phyloP scores from a whole-genome alignment of 306 rosid genomes.

The Cucurbita argyrosperma region DNA sequence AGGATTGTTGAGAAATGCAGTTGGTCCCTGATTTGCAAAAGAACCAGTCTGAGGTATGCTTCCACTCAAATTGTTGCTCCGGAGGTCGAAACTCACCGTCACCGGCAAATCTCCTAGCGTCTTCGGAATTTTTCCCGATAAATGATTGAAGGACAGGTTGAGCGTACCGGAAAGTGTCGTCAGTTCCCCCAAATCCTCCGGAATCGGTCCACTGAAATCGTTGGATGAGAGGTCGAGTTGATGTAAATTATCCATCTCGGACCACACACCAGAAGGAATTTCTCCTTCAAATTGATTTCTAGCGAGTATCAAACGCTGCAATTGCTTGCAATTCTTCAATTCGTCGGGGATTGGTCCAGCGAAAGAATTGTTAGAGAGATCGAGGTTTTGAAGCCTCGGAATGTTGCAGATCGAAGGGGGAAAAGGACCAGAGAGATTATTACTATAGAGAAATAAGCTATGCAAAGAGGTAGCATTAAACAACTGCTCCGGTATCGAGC shows the following conservation, averaged over 20 bases:
- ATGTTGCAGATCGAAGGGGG: slow-evolving; percentile 55
- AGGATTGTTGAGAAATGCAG: slow-evolving; percentile 75
- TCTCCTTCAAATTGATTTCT: slow-evolving; percentile 47
- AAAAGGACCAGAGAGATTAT: slow-evolving; percentile 70
- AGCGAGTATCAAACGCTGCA: slow-evolving; percentile 61
- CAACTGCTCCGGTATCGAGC: slow-evolving; percentile 62
- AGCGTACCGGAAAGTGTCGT: slow-evolving; percentile 68
- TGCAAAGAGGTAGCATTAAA: slow-evolving; percentile 85
- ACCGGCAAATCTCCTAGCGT: slow-evolving; percentile 66
- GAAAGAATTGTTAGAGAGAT: slow-evolving; percentile 71
- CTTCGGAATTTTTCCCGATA: slow-evolving; percentile 55
- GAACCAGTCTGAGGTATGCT: slow-evolving; percentile 92
- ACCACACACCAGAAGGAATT: slow-evolving; percentile 55
- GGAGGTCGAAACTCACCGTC: slow-evolving; percentile 65
- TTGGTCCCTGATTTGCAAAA: slow-evolving; percentile 83
- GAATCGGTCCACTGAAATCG: slow-evolving; percentile 46
- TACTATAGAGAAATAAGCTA: slow-evolving; percentile 63
- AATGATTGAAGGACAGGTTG: slow-evolving; percentile 72
- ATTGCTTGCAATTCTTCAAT: slow-evolving; percentile 37
- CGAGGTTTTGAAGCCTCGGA: slow-evolving; percentile 71
- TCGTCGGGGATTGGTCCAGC: slow-evolving; percentile 37
- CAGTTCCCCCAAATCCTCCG: slow-evolving; percentile 41
- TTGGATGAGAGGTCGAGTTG: slow-evolving; percentile 74
- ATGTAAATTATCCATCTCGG: slow-evolving; percentile 26
- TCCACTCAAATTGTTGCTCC: slow-evolving; percentile 60